Evolutionary conservation across 1,284 basidiomycete species (phyloP), one percentile per base, ranked within the genome.

Genomic region (Cryptococcus hybrid): DNA sequence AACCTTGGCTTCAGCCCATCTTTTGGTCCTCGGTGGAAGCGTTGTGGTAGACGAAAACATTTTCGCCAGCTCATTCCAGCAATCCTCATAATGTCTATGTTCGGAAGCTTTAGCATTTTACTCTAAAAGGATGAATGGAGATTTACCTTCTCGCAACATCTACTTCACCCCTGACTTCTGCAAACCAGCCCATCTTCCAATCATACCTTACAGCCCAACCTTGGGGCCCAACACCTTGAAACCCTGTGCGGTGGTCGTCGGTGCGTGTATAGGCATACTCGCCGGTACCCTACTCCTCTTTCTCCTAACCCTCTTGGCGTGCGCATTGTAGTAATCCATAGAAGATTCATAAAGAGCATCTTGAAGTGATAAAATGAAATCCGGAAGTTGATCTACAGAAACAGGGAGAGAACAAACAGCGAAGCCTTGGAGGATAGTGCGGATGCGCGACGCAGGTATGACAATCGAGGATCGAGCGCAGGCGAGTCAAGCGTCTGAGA

Each of bases 1-100:
- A 2, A 98, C 95, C 71, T 96, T 97, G 1, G 93, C 95, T 77
- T 99, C 95, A 3, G 95, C 93, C 94, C 95, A 98, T 36, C 95
- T 84, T 74, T 98, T 98, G 0, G 94, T 97, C 3, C 94, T 84
- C 3, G 95, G 93, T 0, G 90, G 90, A 3, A 96, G 76, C 54
- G 90, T 88, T 0, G 86, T 85, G 3, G 89, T 89, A 3, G 90
- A 90, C 0, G 87, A 85, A 69, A 96, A 94, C 88, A 95, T 92
- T 48, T 87, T 85, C 38, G 87, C 80, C 11, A 96, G 79, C 52
- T 84, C 86, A 46, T 84, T 84, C 79, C 93, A 94, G 30, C 90
- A 89, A 67, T 94, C 91, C 75, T 94, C 91, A 69, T 92, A 94
- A 71, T 95, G 90, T 66, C 89, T 92, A 69, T 42, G 13, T 47